phyloP scores from a whole-genome alignment of 2,329 filamentous ascomycete genomes.

The Microsporum canis region DNA sequence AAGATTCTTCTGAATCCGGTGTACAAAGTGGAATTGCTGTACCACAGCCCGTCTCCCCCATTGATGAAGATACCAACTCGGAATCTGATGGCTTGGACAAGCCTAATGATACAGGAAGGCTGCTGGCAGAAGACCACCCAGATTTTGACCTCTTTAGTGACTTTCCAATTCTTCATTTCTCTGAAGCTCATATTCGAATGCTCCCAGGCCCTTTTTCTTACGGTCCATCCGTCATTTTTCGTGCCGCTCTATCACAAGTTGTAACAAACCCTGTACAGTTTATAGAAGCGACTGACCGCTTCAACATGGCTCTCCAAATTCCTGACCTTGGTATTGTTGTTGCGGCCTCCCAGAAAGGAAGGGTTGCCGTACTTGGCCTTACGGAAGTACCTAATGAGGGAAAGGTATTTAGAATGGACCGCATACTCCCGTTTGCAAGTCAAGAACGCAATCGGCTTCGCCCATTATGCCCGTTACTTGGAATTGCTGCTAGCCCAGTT shows the following conservation, averaged over 20 bases:
- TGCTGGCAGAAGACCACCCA: background rate
- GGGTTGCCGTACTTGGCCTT: conserved; percentile 44
- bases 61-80: background rate
- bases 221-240: conserved; percentile 24
- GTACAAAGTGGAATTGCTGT: background rate
- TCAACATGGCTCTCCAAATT: conserved; percentile 48
- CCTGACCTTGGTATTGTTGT: conserved; percentile 49
- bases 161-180: conserved; percentile 35
- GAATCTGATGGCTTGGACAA: background rate
- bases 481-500: conserved; percentile 46
- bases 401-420: conserved; percentile 44
- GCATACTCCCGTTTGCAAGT: conserved; percentile 42
- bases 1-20: background rate
- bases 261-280: conserved; percentile 19
- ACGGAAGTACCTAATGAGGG: conserved; percentile 30
- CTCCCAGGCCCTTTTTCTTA: conserved; percentile 25
- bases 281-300: conserved; percentile 34
- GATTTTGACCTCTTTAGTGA: conserved; percentile 9
- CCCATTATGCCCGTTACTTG: conserved; percentile 39
- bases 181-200: conserved; percentile 29
- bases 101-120: background rate
- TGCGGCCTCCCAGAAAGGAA: conserved; percentile 47
- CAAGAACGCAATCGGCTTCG: conserved; percentile 38
- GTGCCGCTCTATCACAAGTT: conserved; percentile 21
- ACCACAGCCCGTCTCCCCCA: background rate